These are phyloP conservation scores for Nitzschia sp. DNA, from an alignment of 108 stramenopile species.

Conservation along the genomic window DNA sequence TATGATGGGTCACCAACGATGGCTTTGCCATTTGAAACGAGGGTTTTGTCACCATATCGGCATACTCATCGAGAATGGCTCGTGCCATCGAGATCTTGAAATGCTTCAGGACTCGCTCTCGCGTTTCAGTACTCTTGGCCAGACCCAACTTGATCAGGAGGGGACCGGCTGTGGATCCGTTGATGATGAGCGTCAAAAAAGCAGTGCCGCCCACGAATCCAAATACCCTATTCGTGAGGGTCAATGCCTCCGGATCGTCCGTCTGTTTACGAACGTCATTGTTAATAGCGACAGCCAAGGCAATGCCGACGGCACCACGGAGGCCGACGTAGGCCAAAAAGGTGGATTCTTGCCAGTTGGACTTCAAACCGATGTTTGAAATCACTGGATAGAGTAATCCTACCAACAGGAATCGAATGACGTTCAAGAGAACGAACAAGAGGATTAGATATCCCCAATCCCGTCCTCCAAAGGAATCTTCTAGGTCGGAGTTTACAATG, in stretches of 20 bases:
- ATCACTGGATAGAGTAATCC: constrained; percentile 65
- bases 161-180: constrained; percentile 60
- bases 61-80: constrained; percentile 29
- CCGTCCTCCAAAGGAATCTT: constrained; percentile 35
- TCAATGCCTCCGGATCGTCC: not conserved
- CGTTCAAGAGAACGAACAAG: constrained; percentile 57
- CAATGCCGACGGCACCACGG: constrained; percentile 85
- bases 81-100: constrained; percentile 18
- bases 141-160: constrained; percentile 53
- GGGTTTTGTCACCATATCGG: constrained; percentile 40
- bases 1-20: constrained; percentile 54
- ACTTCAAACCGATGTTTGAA: constrained; percentile 53
- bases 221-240: constrained; percentile 28
- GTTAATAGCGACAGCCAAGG: constrained; percentile 70
- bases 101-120: constrained; percentile 45
- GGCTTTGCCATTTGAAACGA: constrained; percentile 51
- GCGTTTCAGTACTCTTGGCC: constrained; percentile 48
- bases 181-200: constrained; percentile 54
- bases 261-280: constrained; percentile 35
- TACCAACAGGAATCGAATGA: constrained; percentile 65
- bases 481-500: constrained; percentile 25
- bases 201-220: constrained; percentile 52
- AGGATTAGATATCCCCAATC: constrained; percentile 71
- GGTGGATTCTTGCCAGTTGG: constrained; percentile 48
- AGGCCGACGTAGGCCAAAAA: constrained; percentile 80